Evolutionary conservation across 139 green algal species (phyloP).

Genomic region (Tetradesmus lagerheimii): DNA sequence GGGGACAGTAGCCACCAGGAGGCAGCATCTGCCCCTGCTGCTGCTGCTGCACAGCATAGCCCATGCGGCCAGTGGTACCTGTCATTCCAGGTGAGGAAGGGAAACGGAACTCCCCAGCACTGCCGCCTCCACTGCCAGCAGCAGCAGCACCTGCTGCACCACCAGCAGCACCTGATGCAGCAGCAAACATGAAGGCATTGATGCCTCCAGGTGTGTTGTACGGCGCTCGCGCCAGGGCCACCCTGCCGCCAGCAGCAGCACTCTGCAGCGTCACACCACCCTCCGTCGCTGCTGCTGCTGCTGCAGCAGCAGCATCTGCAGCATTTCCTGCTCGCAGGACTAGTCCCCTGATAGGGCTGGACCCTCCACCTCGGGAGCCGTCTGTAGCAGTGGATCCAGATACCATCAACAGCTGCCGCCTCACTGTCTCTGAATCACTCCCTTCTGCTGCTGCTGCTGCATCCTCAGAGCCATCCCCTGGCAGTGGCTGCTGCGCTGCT

Average conservation of each 20-base stretch:
- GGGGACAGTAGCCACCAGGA: not conserved
- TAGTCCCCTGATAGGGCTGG: conserved; percentile 10
- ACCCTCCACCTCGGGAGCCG: not conserved
- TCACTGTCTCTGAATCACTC: not conserved
- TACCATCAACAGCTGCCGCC: conserved; percentile 25
- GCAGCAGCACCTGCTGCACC: not conserved
- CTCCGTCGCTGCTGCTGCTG: not conserved
- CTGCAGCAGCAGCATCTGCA: not conserved
- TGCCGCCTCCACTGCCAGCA: not conserved
- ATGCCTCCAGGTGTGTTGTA: conserved; percentile 41
- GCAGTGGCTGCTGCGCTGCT: conserved; percentile 1
- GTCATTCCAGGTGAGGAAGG: not conserved
- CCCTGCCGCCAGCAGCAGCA: not conserved
- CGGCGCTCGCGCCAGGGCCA: not conserved
- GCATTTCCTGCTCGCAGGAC: not conserved
- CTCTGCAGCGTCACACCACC: not conserved
- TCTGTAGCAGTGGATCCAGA: not conserved
- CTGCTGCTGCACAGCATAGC: not conserved
- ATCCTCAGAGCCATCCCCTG: not conserved
- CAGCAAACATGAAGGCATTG: conserved; percentile 43
- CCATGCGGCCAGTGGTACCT: not conserved
- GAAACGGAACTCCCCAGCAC: not conserved
- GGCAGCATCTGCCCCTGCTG: not conserved
- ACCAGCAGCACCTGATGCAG: not conserved
- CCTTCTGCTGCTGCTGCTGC: conserved; percentile 1